Conservation (phyloP, 352 stramenopile species). For the Globisporangium cystogenes region DNA sequence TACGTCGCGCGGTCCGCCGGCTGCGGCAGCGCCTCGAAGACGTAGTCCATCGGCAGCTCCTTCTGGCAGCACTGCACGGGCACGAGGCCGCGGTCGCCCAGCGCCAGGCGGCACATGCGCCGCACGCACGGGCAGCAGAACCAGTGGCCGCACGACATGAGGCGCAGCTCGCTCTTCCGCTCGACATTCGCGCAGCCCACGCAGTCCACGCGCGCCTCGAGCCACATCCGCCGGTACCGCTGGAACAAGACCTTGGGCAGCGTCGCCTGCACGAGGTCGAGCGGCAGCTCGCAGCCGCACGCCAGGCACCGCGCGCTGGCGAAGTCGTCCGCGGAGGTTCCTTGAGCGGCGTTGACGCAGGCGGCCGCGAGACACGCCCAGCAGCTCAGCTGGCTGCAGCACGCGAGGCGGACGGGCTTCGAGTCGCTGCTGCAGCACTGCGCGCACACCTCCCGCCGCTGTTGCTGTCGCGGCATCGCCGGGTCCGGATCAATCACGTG, state of each 20-base stretch:
- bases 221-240: constrained; percentile 14
- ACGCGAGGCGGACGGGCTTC: background rate
- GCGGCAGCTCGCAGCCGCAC: constrained; percentile 20
- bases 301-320: constrained; percentile 10
- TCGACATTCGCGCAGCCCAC: constrained; percentile 31
- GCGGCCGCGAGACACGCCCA: background rate
- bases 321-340: background rate
- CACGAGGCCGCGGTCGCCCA: constrained; percentile 50
- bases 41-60: constrained; percentile 59
- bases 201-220: constrained; percentile 17
- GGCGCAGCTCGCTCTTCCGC: constrained; percentile 13
- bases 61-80: constrained; percentile 69
- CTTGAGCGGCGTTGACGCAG: background rate
- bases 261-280: constrained; percentile 17
- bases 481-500: constrained; percentile 1
- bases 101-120: constrained; percentile 52
- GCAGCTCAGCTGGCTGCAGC: constrained; percentile 4
- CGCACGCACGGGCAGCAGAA: constrained; percentile 54
- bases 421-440: constrained; percentile 1
- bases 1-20: constrained; percentile 39
- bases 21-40: constrained; percentile 27
- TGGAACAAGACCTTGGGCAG: constrained; percentile 15
- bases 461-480: constrained; percentile 1
- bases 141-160: constrained; percentile 49
- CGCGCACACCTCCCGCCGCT: background rate